Conservation (phyloP, 2,329 filamentous ascomycete species). For the Aspergillus sclerotialis region DNA sequence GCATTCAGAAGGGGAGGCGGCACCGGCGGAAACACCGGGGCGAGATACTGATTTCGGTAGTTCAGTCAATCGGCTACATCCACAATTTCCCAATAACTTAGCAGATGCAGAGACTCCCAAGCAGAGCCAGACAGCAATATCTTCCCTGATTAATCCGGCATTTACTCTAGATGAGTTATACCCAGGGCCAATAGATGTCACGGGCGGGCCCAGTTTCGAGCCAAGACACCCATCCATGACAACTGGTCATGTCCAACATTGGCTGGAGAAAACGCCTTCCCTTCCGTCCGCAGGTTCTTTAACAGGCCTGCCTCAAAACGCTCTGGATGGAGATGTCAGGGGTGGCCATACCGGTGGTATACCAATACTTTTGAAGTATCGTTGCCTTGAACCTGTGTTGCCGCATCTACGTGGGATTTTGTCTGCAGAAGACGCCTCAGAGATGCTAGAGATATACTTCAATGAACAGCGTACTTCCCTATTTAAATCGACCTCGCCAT, state of each 20-base stretch:
- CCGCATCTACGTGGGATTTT: constrained; percentile 35
- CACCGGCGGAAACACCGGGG: neutral
- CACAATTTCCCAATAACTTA: neutral
- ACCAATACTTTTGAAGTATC: constrained; percentile 17
- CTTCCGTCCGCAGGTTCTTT: neutral
- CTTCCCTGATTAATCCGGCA: neutral
- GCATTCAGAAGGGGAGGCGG: neutral
- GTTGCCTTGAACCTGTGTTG: constrained; percentile 36
- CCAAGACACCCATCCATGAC: neutral
- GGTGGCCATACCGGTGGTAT: neutral
- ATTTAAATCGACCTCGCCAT: constrained; percentile 41
- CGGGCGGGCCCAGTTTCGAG: neutral
- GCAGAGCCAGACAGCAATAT: neutral
- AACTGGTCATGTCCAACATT: neutral
- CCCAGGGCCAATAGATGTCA: neutral
- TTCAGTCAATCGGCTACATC: neutral
- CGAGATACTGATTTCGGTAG: neutral
- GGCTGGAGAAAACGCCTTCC: neutral
- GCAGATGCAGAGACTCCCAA: neutral
- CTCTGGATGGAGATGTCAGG: constrained; percentile 15
- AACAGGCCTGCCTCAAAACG: constrained; percentile 1
- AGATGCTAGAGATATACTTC: constrained; percentile 45
- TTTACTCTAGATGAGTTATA: neutral
- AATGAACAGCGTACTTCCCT: constrained; percentile 28
- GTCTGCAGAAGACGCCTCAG: constrained; percentile 35